A percentile compares a stretch with the other conserved stretches of the same genome.
These are phyloP conservation scores for Cryphonectria naterciae DNA, from an alignment of 2,329 filamentous ascomycete species.

Conservation along the genomic window DNA sequence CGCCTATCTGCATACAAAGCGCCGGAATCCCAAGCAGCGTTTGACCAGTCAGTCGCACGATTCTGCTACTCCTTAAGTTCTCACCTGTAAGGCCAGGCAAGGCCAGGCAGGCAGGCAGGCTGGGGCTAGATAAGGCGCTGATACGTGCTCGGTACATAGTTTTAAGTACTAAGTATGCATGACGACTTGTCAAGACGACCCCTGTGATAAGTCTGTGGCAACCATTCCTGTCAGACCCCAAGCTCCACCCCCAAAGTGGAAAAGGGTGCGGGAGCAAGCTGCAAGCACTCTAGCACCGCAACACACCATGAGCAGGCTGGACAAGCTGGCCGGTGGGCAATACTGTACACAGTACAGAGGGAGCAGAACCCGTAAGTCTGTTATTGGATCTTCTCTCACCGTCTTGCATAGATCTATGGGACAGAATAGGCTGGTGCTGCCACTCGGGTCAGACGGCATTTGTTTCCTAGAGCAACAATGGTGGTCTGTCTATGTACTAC, in stretches of 20 bases:
- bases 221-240: conserved; percentile 4
- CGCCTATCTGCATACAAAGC: background rate
- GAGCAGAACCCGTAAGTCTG: background rate
- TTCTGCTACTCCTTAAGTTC: background rate
- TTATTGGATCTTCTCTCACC: background rate
- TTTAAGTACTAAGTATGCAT: background rate
- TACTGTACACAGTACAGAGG: background rate
- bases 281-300: conserved; percentile 26
- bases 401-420: background rate
- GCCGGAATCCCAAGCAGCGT: background rate
- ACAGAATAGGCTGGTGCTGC: background rate
- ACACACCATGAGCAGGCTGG: background rate
- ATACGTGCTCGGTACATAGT: background rate
- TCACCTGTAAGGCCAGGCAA: background rate
- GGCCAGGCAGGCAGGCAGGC: background rate
- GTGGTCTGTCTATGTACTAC: no score
- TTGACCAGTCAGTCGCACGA: background rate
- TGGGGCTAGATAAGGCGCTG: conserved; percentile 8
- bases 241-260: conserved; percentile 16
- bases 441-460: background rate
- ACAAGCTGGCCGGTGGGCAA: background rate
- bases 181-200: conserved; percentile 8
- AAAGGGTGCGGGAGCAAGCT: conserved; percentile 16
- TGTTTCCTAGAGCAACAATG: background rate
- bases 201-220: conserved; percentile 5